Conservation (phyloP, 2,329 filamentous ascomycete species). For the Trichoderma arundinaceum region DNA sequence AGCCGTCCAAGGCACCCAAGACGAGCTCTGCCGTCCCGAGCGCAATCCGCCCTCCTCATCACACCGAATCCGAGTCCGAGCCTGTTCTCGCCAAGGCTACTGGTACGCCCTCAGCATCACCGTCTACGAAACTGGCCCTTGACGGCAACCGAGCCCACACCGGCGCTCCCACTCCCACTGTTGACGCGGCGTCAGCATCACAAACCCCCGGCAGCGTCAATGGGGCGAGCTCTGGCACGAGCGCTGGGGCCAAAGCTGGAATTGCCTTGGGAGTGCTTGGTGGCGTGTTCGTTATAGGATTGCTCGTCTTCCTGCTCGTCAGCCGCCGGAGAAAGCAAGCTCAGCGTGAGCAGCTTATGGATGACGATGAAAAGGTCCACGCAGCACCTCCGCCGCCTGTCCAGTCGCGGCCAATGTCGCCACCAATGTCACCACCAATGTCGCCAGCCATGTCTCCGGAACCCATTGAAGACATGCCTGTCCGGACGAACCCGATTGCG, state of each 20-base stretch:
- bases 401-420: slow-evolving; percentile 37
- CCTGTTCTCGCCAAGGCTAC: slow-evolving; percentile 43
- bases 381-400: neutral
- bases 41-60: slow-evolving; percentile 27
- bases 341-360: slow-evolving; percentile 51
- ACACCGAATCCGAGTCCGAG: slow-evolving; percentile 37
- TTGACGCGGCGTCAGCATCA: slow-evolving; percentile 33
- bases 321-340: slow-evolving; percentile 71
- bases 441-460: slow-evolving; percentile 36
- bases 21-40: slow-evolving; percentile 16
- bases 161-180: slow-evolving; percentile 36
- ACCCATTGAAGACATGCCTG: slow-evolving; percentile 30
- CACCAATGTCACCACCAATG: slow-evolving; percentile 11
- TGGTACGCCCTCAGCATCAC: slow-evolving; percentile 32
- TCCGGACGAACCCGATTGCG: slow-evolving; percentile 55
- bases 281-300: slow-evolving; percentile 67
- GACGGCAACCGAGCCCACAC: slow-evolving; percentile 33
- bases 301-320: slow-evolving; percentile 74
- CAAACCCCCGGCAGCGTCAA: slow-evolving; percentile 1
- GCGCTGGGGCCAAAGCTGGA: slow-evolving; percentile 70
- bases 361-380: slow-evolving; percentile 69
- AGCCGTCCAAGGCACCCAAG: slow-evolving; percentile 11
- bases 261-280: slow-evolving; percentile 82
- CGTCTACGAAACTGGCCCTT: slow-evolving; percentile 18
- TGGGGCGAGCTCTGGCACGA: slow-evolving; percentile 35